phyloP scores from a whole-genome alignment of 164 flowering plant genomes.

The Taxillus chinensis region DNA sequence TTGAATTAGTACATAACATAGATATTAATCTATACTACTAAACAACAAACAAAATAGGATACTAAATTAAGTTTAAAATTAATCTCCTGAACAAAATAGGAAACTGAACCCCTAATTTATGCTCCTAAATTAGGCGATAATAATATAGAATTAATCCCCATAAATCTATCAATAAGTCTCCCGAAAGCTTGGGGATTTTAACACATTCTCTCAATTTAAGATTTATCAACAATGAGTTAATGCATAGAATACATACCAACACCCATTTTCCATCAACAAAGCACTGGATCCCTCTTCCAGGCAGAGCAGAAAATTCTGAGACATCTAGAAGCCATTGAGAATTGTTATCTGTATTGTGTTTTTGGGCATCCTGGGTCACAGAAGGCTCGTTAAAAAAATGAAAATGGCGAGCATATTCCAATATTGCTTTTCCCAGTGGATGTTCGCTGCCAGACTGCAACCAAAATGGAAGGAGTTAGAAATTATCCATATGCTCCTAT shows the following conservation, averaged over 20 bases:
- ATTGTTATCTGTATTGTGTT: constrained; percentile 15
- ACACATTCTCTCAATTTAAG: not conserved
- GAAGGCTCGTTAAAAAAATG: constrained; percentile 75
- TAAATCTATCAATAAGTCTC: too few relatives aligned
- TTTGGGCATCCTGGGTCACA: constrained; percentile 23
- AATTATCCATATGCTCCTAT: not conserved
- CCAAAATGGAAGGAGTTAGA: not conserved
- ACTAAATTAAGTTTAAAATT: too few relatives aligned
- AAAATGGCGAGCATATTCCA: constrained; percentile 86
- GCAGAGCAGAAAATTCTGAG: constrained; percentile 64
- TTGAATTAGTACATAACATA: too few relatives aligned
- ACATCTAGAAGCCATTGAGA: constrained; percentile 85
- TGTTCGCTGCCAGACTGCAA: constrained; percentile 95
- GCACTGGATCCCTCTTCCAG: constrained; percentile 89
- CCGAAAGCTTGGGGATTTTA: too few relatives aligned
- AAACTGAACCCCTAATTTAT: too few relatives aligned
- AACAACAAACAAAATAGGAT: too few relatives aligned
- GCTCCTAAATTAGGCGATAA: too few relatives aligned
- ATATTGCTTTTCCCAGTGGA: constrained; percentile 79
- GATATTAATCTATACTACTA: too few relatives aligned
- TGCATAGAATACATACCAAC: constrained; percentile 43
- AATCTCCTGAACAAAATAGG: too few relatives aligned
- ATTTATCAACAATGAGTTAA: not conserved
- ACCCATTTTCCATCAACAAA: constrained; percentile 45
- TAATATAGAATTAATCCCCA: too few relatives aligned